These are phyloP conservation scores for Cladophialophora immunda DNA, from an alignment of 2,329 filamentous ascomycete genomes.

Conservation along the genomic window DNA sequence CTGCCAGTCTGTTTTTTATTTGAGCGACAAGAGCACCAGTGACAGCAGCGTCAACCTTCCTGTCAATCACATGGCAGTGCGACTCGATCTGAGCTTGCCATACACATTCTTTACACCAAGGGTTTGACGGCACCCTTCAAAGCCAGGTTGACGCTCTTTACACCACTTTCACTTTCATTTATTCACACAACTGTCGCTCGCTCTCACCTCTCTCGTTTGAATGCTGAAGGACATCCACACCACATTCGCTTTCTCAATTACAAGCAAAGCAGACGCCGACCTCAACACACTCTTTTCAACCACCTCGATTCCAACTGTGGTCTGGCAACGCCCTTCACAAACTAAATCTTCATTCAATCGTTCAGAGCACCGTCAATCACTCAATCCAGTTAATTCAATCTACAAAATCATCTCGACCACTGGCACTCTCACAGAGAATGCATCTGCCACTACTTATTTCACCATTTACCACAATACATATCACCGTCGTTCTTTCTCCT, in stretches of 20 bases:
- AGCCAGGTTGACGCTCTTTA: background rate
- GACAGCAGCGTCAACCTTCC: slow-evolving; percentile 10
- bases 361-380: background rate
- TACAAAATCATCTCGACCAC: background rate
- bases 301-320: no score
- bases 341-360: no score
- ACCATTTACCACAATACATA: background rate
- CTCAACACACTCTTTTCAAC: no score
- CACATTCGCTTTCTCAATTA: no score
- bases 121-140: background rate
- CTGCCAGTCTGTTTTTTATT: slow-evolving; percentile 14
- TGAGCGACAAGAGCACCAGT: slow-evolving; percentile 14
- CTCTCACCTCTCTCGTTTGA: background rate
- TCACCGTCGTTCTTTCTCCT: background rate
- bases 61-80: slow-evolving; percentile 9
- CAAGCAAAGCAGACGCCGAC: no score
- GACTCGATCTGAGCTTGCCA: slow-evolving; percentile 19
- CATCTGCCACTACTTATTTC: background rate
- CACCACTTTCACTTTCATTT: background rate
- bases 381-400: background rate
- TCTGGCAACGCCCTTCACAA: no score
- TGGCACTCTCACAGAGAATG: background rate
- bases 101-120: background rate
- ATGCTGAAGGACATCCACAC: no score
- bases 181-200: background rate